Conservation (phyloP, 2,329 filamentous ascomycete genomes). For the Ambrosiella xylebori region DNA sequence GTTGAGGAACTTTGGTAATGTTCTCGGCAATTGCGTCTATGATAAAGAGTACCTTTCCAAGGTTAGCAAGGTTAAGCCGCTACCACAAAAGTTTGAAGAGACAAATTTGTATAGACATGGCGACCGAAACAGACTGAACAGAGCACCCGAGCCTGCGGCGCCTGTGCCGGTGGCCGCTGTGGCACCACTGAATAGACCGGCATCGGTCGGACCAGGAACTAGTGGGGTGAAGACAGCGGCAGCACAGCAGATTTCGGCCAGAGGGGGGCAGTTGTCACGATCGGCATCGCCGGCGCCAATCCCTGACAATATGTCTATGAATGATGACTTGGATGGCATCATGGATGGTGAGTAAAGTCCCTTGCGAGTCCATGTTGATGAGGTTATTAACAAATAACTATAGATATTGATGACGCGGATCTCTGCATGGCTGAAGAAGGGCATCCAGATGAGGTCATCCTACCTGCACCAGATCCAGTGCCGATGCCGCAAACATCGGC, state of each 20-base stretch:
- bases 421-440: constrained; percentile 52
- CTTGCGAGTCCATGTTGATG: too few species aligned
- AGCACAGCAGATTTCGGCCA: constrained; percentile 21
- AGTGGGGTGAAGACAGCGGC: not conserved
- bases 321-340: constrained; percentile 15
- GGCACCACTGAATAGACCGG: constrained; percentile 9
- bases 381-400: constrained; percentile 7
- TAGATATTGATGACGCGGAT: constrained; percentile 61
- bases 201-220: constrained; percentile 20
- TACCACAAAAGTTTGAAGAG: constrained; percentile 55
- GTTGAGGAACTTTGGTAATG: constrained; percentile 82
- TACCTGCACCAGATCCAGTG: constrained; percentile 23
- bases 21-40: constrained; percentile 96
- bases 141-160: not conserved
- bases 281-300: constrained; percentile 9
- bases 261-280: constrained; percentile 10
- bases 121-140: constrained; percentile 25
- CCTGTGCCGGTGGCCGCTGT: not conserved
- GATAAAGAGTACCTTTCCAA: constrained; percentile 86
- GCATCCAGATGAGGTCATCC: constrained; percentile 59
- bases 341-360: constrained; percentile 15
- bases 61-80: constrained; percentile 75
- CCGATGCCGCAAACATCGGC: not conserved
- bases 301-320: constrained; percentile 9
- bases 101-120: constrained; percentile 66